A percentile compares a stretch with the other conserved stretches of the same genome.
Conservation (phyloP, 148 eudicot species). For the Vaccinium vitisidaea region DNA sequence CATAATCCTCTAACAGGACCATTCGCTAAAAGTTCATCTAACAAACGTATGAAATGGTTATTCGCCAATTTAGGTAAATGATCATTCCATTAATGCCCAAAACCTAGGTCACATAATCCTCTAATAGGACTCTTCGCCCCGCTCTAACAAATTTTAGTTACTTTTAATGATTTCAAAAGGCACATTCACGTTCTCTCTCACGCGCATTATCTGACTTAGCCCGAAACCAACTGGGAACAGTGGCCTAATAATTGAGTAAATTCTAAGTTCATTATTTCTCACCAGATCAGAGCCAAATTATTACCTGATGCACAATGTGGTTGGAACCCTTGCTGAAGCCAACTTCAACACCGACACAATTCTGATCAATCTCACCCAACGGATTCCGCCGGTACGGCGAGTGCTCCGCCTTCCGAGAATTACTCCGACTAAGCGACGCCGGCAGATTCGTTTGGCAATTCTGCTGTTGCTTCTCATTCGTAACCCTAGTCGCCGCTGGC, state of each 20-base stretch:
- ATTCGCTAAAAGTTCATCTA: no score
- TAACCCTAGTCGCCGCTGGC: slow-evolving; percentile 32
- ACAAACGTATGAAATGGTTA: neutral
- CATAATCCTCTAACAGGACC: no score
- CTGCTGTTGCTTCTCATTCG: slow-evolving; percentile 22
- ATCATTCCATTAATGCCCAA: neutral
- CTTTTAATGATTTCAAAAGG: neutral
- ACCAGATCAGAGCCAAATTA: neutral
- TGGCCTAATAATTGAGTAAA: no score
- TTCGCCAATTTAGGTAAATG: neutral
- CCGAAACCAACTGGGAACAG: neutral
- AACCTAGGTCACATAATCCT: no score
- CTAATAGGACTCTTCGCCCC: no score
- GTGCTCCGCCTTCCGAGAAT: slow-evolving; percentile 77
- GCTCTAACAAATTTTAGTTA: neutral
- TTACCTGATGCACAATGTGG: slow-evolving; percentile 45
- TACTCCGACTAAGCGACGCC: slow-evolving; percentile 63
- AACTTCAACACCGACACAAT: slow-evolving; percentile 47
- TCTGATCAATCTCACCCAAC: slow-evolving; percentile 68
- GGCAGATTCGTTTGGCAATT: slow-evolving; percentile 15
- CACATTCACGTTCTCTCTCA: neutral
- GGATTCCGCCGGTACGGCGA: slow-evolving; percentile 90
- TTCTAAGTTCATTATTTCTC: neutral
- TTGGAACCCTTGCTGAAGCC: slow-evolving; percentile 26
- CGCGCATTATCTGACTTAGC: neutral